These are phyloP conservation scores for Tolypocladium nubicola DNA, from an alignment of 2,329 filamentous ascomycete genomes.

Conservation along the genomic window DNA sequence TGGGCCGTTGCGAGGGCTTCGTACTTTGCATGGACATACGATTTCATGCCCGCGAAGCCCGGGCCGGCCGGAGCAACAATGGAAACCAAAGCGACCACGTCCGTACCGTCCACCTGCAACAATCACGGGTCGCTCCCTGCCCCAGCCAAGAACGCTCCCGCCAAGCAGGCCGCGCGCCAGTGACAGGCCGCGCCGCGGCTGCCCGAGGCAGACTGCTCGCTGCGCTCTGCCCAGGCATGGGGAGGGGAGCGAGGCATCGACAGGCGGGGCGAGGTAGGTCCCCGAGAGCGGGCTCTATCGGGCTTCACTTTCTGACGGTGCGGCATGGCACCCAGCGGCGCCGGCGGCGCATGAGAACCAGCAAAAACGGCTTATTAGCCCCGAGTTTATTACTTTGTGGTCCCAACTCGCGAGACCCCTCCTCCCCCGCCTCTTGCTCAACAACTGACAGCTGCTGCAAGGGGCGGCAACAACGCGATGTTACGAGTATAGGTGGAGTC, in stretches of 20 bases:
- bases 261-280: neutral
- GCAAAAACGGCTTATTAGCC: neutral
- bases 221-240: neutral
- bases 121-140: too few species aligned
- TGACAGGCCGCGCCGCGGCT: neutral
- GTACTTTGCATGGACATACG: neutral
- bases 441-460: neutral
- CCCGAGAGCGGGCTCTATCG: conserved; percentile 4
- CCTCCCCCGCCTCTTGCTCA: neutral
- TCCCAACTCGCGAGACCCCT: neutral
- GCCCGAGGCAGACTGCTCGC: neutral
- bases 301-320: conserved; percentile 1
- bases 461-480: neutral
- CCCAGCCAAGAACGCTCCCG: neutral
- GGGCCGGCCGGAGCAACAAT: neutral
- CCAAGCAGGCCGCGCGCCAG: neutral
- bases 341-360: neutral
- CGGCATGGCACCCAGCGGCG: neutral
- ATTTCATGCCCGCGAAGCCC: neutral
- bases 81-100: neutral
- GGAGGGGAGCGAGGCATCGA: neutral
- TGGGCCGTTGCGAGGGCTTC: neutral
- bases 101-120: neutral
- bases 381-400: neutral
- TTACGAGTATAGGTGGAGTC: neutral